Evolutionary conservation across 1,284 basidiomycete genomes (phyloP), one percentile per base, ranked within the genome.

Genomic region (Malassezia yamatoensis): DNA sequence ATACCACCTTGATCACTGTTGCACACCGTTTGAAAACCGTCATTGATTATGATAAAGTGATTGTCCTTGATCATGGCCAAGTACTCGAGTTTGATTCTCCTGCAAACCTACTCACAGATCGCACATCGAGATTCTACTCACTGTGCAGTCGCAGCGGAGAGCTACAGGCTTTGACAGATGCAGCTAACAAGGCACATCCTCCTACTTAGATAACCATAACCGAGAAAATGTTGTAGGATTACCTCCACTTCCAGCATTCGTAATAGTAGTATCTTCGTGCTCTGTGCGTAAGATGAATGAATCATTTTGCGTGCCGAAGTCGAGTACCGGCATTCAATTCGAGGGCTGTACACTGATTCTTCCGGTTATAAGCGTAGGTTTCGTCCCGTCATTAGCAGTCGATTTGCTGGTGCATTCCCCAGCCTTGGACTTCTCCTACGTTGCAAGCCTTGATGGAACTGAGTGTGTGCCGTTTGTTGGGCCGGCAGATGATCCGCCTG

Each of bases 61-160:
- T 80, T 4, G 79, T 81, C 3, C 71, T 15, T 6, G 79, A 78
- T 55, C 75, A 76, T 6, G 80, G 80, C 8, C 81, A 80, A 3
- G 87, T 94, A 50, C 79, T 83, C 2, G 90, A 93, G 70, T 90
- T 85, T 65, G 88, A 87, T 64, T 79, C 79, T 44, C 87, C 87
- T 0, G 75, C 75, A 15, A 78, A 78, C 20, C 78, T 89, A 8
- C 78, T 87, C 43, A 49, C 57, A 36, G 48, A 62, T 44, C 42
- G 59, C 35, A 38, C 29, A 46, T 60, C 62, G 37, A 51, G 56
- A 12, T 72, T 72, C 56, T 59, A 63, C 46, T 58, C 59, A 18
- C 62, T 72, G 48, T 72, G 69, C 60, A 50, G 61, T 44, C 65
- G 65, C 47, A 66, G 63, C 49, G 69, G 67, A 24, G 68, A 72